phyloP scores from a whole-genome alignment of 306 rosid species.

The barrel medic (Medicago truncatula) region DNA sequence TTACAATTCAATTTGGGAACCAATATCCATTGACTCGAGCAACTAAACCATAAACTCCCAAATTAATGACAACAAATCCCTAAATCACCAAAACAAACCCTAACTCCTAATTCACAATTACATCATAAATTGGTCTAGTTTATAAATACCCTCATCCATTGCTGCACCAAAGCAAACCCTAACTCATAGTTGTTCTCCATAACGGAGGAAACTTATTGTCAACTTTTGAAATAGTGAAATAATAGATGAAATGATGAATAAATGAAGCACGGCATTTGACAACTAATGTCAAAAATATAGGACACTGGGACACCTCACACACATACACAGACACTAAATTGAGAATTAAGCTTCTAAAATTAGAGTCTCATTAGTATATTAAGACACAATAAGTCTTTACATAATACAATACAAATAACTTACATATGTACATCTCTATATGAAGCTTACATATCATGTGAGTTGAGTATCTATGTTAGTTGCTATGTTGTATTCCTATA shows the following conservation, averaged over 20 bases:
- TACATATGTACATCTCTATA: too few relatives aligned
- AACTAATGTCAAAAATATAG: too few relatives aligned
- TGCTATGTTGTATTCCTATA: too few relatives aligned
- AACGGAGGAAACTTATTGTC: not conserved
- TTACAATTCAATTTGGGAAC: slow-evolving; percentile 9
- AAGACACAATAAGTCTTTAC: not conserved
- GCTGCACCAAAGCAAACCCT: not conserved
- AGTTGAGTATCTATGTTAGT: too few relatives aligned
- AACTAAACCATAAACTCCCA: slow-evolving; percentile 15
- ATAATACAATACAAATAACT: not conserved
- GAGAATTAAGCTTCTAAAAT: too few relatives aligned
- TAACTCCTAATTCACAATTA: too few relatives aligned
- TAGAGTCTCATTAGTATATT: too few relatives aligned
- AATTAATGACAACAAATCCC: not conserved
- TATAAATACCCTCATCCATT: not conserved
- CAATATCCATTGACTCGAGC: not conserved
- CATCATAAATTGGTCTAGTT: not conserved
- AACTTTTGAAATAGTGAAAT: not conserved
- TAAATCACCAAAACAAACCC: not conserved
- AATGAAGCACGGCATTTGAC: too few relatives aligned
- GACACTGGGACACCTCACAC: too few relatives aligned
- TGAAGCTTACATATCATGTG: too few relatives aligned
- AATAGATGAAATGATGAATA: not conserved
- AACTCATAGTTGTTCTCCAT: not conserved
- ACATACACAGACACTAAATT: too few relatives aligned